A percentile compares a stretch with the other conserved stretches of the same genome.
Evolutionary conservation across 495 filamentous ascomycete genomes (phyloP).

Genomic region (Hyaloscypha bicolor): DNA sequence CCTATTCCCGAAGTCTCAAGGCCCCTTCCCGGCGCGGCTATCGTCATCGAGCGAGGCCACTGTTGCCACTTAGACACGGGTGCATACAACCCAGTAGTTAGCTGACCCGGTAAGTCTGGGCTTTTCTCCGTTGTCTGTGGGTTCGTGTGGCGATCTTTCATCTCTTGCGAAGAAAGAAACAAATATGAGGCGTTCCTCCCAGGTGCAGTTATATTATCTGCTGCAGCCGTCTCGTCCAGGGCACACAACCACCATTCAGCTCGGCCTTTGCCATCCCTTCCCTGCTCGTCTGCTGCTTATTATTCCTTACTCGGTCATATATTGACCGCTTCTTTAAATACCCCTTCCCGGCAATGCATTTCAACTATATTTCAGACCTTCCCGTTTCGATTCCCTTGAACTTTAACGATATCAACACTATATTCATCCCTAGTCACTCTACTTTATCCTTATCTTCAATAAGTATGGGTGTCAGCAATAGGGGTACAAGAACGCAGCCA

Average conservation of each 20-base stretch:
- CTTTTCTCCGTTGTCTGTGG: constrained; percentile 9
- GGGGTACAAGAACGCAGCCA: constrained; percentile 15
- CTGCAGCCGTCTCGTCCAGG: neutral
- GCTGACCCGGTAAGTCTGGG: constrained; percentile 5
- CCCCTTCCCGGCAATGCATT: constrained; percentile 24
- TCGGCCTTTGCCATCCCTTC: neutral
- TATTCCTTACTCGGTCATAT: neutral
- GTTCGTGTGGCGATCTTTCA: constrained; percentile 9
- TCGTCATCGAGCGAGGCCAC: neutral
- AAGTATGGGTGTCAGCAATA: constrained; percentile 19
- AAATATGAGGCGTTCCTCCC: constrained; percentile 23
- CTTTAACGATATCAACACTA: neutral
- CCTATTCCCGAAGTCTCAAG: neutral
- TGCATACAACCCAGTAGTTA: neutral
- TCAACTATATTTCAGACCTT: constrained; percentile 22
- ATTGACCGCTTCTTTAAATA: constrained; percentile 5
- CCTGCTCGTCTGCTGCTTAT: neutral
- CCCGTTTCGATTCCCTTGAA: constrained; percentile 19
- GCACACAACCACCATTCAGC: constrained; percentile 7
- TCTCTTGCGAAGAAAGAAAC: constrained; percentile 19
- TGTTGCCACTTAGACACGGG: neutral
- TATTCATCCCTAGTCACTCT: constrained; percentile 11
- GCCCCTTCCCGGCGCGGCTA: neutral
- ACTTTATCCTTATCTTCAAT: constrained; percentile 19
- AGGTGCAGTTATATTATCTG: constrained; percentile 9